Evolutionary conservation across 2,329 filamentous ascomycete genomes (phyloP).

Genomic region (Colletotrichum godetiae): DNA sequence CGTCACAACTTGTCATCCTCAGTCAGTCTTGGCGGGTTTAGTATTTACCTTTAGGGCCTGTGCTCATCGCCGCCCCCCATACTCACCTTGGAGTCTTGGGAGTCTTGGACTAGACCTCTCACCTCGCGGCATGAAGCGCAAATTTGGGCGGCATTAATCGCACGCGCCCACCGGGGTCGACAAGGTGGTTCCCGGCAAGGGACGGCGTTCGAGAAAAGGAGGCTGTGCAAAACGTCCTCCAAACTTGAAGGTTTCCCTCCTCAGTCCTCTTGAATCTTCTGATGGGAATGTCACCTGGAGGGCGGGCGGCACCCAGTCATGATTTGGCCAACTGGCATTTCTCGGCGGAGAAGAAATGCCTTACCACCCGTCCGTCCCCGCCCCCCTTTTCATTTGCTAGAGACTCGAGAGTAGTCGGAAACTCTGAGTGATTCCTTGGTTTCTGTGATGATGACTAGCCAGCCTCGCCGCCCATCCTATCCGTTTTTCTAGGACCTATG

Average conservation of each 20-base stretch:
- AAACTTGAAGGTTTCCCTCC: neutral
- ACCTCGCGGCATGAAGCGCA: neutral
- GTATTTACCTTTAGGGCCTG: neutral
- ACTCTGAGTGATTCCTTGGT: neutral
- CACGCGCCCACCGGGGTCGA: neutral
- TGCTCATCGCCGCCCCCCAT: neutral
- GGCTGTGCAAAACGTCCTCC: constrained; percentile 24
- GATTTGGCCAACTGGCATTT: constrained; percentile 20
- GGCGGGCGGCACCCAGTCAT: neutral
- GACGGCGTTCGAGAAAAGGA: constrained; percentile 12
- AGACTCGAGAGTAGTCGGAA: neutral
- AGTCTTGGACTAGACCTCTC: neutral
- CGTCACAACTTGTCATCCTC: neutral
- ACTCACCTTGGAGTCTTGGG: neutral
- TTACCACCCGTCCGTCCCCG: neutral
- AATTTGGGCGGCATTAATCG: constrained; percentile 11
- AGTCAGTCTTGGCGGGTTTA: neutral
- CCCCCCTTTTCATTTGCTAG: neutral
- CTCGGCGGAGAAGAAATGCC: neutral
- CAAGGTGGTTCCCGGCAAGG: constrained; percentile 21
- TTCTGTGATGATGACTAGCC: neutral
- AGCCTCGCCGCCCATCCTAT: neutral
- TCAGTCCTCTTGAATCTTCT: too few species aligned
- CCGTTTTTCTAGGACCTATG: neutral
- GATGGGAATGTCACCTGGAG: neutral